Evolutionary conservation across 352 stramenopile species (phyloP), one percentile per base, ranked within the genome.

Genomic region (Globisporangium mamillatum): DNA sequence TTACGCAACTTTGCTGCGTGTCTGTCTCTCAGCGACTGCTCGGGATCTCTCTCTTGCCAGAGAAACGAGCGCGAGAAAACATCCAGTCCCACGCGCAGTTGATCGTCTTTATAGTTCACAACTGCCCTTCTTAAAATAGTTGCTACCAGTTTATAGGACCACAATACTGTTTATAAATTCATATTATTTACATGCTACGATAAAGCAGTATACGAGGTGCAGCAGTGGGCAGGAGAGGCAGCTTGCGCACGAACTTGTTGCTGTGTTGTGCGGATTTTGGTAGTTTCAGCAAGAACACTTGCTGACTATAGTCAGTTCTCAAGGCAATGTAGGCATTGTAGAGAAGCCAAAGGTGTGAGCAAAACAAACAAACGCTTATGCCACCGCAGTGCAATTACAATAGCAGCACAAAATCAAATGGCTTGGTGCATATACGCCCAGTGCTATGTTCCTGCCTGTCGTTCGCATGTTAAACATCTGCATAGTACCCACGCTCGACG

Each of bases 1-100:
- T 61, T 46, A 46, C 38, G 10, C 29, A 25, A 20, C 20, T 20
- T 20, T 20, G 55, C 4, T 46, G 55, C 55, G 29, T 61, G 29
- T 61, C 55, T 61, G 55, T 48, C 55, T 61, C 55, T 61, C 41
- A 50, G 41, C 16, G 41, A 50, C 41, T 50, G 41, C 41, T 61
- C 29, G 55, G 20, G 55, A 44, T 46, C 55, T 61, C 24, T n/a
- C 55, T 61, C 48, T 55, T 24, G 7, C 16, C 27, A n/a, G 16
- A 60, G 22, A 58, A 59, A 12, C 53, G 53, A 44, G 16, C 18
- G 27, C 25, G 55, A 60, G 55, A 60, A 60, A 22, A 29, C 41
- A 61, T 48, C 55, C 55, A 61, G 55, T 22, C 32, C 10, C 8
- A n/a, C 55, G 16, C 20, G 0, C 25, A 2, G 0, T 29, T 59